These are phyloP conservation scores for Westerdykella aurantiaca DNA, from an alignment of 2,329 filamentous ascomycete species.

Conservation along the genomic window DNA sequence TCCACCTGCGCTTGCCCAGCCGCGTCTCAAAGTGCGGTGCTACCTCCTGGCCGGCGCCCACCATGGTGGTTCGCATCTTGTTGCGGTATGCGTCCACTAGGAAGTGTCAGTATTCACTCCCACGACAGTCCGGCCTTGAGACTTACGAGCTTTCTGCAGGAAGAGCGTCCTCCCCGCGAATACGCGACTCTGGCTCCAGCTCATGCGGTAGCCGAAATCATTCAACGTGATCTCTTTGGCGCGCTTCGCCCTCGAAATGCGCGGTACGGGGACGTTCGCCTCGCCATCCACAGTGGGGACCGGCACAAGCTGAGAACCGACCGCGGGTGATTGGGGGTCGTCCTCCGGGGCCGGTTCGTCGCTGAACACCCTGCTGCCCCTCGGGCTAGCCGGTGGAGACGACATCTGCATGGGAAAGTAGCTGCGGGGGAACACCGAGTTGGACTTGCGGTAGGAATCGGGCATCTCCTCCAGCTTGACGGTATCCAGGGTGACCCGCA, in stretches of 20 bases:
- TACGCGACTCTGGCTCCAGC: slow-evolving; percentile 89
- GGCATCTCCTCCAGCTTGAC: slow-evolving; percentile 95
- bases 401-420: slow-evolving; percentile 95
- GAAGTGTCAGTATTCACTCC: slow-evolving; percentile 16
- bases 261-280: slow-evolving; percentile 67
- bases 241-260: slow-evolving; percentile 62
- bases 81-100: slow-evolving; percentile 90
- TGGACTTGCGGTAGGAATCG: slow-evolving; percentile 85
- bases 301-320: slow-evolving; percentile 44
- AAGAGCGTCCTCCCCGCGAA: slow-evolving; percentile 84
- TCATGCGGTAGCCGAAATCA: slow-evolving; percentile 90
- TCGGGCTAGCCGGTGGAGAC: slow-evolving; percentile 69
- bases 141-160: slow-evolving; percentile 84
- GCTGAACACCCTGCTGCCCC: slow-evolving; percentile 69
- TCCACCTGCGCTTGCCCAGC: slow-evolving; percentile 66
- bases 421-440: slow-evolving; percentile 83
- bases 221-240: slow-evolving; percentile 86
- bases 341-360: slow-evolving; percentile 48
- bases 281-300: slow-evolving; percentile 61
- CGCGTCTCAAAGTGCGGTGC: slow-evolving; percentile 87
- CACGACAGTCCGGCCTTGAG: not conserved
- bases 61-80: slow-evolving; percentile 79
- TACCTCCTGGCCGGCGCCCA: slow-evolving; percentile 70
- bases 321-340: slow-evolving; percentile 40
- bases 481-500: slow-evolving; percentile 86